Evolutionary conservation across 768 basidiomycete species (phyloP).

Genomic region (Lepiota venenata): DNA sequence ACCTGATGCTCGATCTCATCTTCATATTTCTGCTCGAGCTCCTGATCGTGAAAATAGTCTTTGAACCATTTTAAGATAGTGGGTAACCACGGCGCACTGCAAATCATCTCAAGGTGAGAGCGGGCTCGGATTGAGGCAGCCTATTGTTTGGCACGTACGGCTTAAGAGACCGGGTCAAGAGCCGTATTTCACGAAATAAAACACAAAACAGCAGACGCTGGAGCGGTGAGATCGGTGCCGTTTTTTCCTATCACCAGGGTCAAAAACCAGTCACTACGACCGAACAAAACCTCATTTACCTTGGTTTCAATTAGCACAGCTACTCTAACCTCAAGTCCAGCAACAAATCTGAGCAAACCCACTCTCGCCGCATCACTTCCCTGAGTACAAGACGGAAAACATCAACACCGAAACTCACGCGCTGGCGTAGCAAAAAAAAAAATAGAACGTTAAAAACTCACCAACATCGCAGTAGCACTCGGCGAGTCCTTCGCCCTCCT

Average conservation of each 20-base stretch:
- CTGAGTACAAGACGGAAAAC: conserved; percentile 15
- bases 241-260: conserved; percentile 47
- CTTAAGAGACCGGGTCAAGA: conserved; percentile 61
- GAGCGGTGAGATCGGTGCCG: conserved; percentile 44
- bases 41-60: conserved; percentile 21
- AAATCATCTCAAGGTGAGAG: background rate
- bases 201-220: conserved; percentile 58
- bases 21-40: conserved; percentile 29
- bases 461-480: background rate
- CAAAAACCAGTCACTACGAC: background rate
- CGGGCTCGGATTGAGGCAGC: background rate
- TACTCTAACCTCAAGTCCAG: conserved; percentile 53
- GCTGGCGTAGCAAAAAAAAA: background rate
- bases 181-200: conserved; percentile 61
- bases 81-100: conserved; percentile 45
- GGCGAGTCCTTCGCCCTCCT: conserved; percentile 36
- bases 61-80: conserved; percentile 43
- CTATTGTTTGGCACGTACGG: conserved; percentile 36
- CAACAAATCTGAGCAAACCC: conserved; percentile 44
- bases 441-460: background rate
- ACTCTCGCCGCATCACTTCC: conserved; percentile 25
- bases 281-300: conserved; percentile 29
- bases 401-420: background rate
- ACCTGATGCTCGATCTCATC: conserved; percentile 43
- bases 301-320: conserved; percentile 54